These are phyloP conservation scores for Arctostaphylos glauca DNA, from an alignment of 148 eudicot genomes.

Conservation along the genomic window DNA sequence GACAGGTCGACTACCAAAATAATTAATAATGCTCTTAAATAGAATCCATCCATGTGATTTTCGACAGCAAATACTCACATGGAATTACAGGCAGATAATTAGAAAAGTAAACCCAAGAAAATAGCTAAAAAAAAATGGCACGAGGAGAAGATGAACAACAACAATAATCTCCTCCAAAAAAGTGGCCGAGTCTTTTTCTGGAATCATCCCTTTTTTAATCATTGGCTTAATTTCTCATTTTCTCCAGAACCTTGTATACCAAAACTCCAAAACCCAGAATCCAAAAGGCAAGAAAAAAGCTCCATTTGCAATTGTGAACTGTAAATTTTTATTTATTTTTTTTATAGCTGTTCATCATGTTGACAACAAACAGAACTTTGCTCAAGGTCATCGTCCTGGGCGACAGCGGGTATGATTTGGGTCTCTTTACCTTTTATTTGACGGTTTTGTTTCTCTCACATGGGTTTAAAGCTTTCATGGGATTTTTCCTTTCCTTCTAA, in stretches of 20 bases:
- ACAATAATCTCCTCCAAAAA: background rate
- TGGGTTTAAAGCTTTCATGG: background rate
- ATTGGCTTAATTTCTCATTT: background rate
- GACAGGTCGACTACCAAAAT: background rate
- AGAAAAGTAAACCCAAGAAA: background rate
- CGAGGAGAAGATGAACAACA: background rate
- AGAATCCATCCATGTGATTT: background rate
- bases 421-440: background rate
- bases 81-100: background rate
- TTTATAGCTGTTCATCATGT: constrained; percentile 11
- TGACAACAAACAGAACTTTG: constrained; percentile 6
- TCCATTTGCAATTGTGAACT: background rate
- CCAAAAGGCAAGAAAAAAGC: background rate
- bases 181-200: background rate
- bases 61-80: constrained; percentile 7
- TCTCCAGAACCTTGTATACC: background rate
- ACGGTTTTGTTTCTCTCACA: background rate
- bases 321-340: background rate
- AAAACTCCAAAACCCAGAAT: background rate
- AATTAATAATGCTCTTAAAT: background rate
- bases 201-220: background rate
- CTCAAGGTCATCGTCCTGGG: constrained; percentile 81
- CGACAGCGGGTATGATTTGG: constrained; percentile 56
- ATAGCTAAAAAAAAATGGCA: background rate
- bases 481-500: background rate